phyloP scores from a whole-genome alignment of 2,329 filamentous ascomycete genomes.

The Alternaria sp. region DNA sequence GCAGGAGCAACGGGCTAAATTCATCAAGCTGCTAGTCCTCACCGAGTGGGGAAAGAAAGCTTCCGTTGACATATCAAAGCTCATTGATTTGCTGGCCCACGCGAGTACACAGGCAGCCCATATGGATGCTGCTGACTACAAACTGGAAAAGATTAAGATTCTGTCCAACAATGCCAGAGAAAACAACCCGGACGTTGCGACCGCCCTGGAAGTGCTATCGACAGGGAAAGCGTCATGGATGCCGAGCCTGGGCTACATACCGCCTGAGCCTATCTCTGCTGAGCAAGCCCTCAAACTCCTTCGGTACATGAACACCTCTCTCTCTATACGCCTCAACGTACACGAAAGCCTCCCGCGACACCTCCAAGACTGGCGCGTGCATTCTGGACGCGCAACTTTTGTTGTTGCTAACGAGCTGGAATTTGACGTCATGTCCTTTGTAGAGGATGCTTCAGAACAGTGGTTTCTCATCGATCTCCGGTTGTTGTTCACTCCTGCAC shows the following conservation, averaged over 20 bases:
- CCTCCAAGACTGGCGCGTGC: conserved; percentile 78
- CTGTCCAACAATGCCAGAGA: conserved; percentile 75
- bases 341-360: conserved; percentile 82
- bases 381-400: conserved; percentile 90
- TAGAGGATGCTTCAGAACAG: conserved; percentile 81
- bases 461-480: conserved; percentile 95
- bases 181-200: conserved; percentile 89
- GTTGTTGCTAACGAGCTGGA: conserved; percentile 84
- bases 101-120: conserved; percentile 53
- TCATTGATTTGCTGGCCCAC: conserved; percentile 86
- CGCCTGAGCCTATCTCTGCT: conserved; percentile 72
- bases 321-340: conserved; percentile 83
- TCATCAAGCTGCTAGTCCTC: conserved; percentile 91
- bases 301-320: conserved; percentile 80
- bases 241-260: conserved; percentile 82
- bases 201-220: conserved; percentile 82
- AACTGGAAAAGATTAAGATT: conserved; percentile 72
- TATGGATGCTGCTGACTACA: conserved; percentile 59
- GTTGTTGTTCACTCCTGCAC: conserved; percentile 76
- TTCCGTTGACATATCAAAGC: conserved; percentile 75
- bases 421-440: conserved; percentile 87
- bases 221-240: conserved; percentile 79
- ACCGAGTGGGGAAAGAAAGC: conserved; percentile 79
- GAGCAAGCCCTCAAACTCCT: conserved; percentile 77
- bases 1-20: conserved; percentile 80